Conservation (phyloP, 2,329 filamentous ascomycete species). For the Drechslerella coelobrocha region DNA sequence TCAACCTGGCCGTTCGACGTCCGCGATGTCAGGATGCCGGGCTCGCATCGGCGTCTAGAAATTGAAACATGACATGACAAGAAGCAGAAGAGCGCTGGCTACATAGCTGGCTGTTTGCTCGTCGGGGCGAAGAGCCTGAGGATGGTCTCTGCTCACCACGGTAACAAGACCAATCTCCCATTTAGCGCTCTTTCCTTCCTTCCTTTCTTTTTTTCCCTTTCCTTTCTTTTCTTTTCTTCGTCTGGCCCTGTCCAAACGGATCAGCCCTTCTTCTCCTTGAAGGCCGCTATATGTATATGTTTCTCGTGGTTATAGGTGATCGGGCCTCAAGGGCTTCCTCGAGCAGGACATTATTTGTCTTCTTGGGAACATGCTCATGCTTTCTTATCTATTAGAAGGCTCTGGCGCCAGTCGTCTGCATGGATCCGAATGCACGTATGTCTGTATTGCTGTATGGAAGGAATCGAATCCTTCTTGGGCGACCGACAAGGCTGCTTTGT, state of each 20-base stretch:
- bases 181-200: slow-evolving; percentile 29
- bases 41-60: slow-evolving; percentile 6
- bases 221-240: slow-evolving; percentile 24
- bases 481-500: not conserved
- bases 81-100: slow-evolving; percentile 4
- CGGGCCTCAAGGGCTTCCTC: not conserved
- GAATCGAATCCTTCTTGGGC: slow-evolving; percentile 8
- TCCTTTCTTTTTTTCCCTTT: slow-evolving; percentile 18
- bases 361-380: not conserved
- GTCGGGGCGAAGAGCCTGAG: not conserved
- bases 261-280: not conserved
- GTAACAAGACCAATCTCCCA: slow-evolving; percentile 48
- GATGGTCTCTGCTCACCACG: slow-evolving; percentile 27
- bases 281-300: not conserved
- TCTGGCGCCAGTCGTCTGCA: too few species aligned
- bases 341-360: slow-evolving; percentile 1
- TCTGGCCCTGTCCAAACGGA: slow-evolving; percentile 2
- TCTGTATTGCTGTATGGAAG: not conserved
- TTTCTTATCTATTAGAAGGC: not conserved
- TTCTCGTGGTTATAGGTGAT: not conserved
- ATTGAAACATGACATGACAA: slow-evolving; percentile 2
- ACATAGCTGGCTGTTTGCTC: slow-evolving; percentile 2
- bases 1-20: too few species aligned
- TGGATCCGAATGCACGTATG: not conserved
- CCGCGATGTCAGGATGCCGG: not conserved